phyloP scores from a whole-genome alignment of 257 asterid genomes.

The Jasminum sambac region DNA sequence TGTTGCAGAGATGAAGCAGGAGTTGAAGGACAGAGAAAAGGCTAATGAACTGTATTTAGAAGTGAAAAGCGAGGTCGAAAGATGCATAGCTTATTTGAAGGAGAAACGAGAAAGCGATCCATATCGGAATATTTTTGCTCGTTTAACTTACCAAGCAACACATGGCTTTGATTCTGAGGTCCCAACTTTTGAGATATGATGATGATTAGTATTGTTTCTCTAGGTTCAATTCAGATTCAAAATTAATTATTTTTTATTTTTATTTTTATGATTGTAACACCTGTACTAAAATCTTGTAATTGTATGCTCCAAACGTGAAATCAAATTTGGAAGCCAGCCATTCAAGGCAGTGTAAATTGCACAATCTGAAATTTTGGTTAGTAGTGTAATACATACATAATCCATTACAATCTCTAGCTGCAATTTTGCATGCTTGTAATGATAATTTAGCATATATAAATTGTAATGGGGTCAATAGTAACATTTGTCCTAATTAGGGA shows the following conservation, averaged over 20 bases:
- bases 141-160: constrained; percentile 55
- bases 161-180: constrained; percentile 70
- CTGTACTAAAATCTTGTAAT: no score
- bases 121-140: constrained; percentile 58
- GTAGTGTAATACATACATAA: neutral
- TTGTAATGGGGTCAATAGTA: no score
- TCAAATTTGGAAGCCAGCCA: no score
- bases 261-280: no score
- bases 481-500: no score
- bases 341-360: neutral
- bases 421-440: neutral
- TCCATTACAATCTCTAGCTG: neutral
- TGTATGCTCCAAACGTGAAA: no score
- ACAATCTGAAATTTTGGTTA: neutral
- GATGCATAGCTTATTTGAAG: constrained; percentile 56
- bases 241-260: no score
- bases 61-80: constrained; percentile 74
- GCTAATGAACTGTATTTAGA: constrained; percentile 63
- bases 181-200: constrained; percentile 67
- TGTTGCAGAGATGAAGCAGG: constrained; percentile 63
- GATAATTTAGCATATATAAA: no score
- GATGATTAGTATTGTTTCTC: neutral
- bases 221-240: no score
- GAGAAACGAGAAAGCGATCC: constrained; percentile 74
- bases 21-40: constrained; percentile 58